Base-by-base conservation (phyloP, 805 yeast genomes). In the Starmerella stigmatis region DNA sequence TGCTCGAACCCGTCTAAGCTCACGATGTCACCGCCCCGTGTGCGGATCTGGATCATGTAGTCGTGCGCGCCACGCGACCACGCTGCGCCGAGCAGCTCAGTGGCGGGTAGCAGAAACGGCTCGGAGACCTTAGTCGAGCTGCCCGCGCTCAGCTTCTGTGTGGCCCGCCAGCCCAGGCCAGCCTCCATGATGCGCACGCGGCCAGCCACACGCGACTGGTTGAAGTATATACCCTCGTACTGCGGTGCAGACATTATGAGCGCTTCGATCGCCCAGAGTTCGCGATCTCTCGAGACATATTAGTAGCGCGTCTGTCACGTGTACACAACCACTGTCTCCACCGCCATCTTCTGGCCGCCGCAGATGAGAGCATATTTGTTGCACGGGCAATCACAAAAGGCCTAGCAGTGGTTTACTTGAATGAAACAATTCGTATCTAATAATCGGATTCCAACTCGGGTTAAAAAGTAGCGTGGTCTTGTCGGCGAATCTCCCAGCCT, bases 41-140 rank as follows among this genome's bases (percentile, higher is more conserved):
- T 89, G 60, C 85, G 94, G 11, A 92, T 77, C 53, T 94, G 73
- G 51, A 89, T 66, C 64, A 92, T 96, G 62, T 76, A 86, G 1
- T 96, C 97, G 52, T 94, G 74, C 1, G 94, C 78, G 1, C 95
- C 96, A 54, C 96, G 74, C 36, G 94, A 81, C 99, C 99, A 92
- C 55, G 72, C 76, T 3, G 82, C 80, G 28, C 85, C 70, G 16
- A 81, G 72, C 21, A 92, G 69, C 61, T 88, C 95, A 23, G 84
- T 83, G 9, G 85, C 76, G n/a, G 96, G 89, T 47, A 92, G 69
- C 49, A 92, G 68, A 55, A 85, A 85, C n/a, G 96, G 96, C 39
- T 75, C 76, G 11, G 75, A 70, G 46, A 70, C 70, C 22, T 67
- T 67, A 31, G 72, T 66, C 20, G 72, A 64, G 31, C 71, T 68